These are phyloP conservation scores for Pharus latifolius DNA, from an alignment of 176 grass and related monocot genomes.

Conservation along the genomic window DNA sequence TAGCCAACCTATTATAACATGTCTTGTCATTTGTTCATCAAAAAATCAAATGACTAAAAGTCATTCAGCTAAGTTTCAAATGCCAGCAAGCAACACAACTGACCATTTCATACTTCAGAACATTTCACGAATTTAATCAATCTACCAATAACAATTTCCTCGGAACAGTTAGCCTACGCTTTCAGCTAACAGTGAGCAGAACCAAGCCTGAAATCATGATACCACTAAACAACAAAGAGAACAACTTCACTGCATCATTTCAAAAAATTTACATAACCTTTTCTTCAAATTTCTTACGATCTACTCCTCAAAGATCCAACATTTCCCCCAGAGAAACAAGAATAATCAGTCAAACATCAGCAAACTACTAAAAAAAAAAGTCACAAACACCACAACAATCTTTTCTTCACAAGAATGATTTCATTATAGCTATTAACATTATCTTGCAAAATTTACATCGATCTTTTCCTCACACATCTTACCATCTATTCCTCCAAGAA, in stretches of 20 bases:
- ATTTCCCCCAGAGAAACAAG: neutral
- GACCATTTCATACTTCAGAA: neutral
- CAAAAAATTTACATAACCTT: neutral
- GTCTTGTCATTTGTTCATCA: no score
- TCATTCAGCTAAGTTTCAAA: neutral
- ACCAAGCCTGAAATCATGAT: neutral
- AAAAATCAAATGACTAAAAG: neutral
- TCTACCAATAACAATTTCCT: neutral
- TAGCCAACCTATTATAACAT: neutral
- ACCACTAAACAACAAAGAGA: neutral
- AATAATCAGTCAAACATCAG: neutral
- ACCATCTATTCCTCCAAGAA: conserved; percentile 13
- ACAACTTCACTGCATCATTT: neutral
- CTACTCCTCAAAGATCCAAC: neutral
- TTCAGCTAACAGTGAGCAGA: neutral
- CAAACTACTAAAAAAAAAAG: neutral
- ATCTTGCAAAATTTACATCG: neutral
- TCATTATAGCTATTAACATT: neutral
- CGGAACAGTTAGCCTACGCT: neutral
- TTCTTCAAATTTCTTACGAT: conserved; percentile 3
- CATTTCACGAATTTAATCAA: neutral
- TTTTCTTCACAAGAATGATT: neutral
- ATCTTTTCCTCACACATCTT: neutral
- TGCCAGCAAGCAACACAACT: neutral
- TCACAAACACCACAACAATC: no score